Base-by-base conservation (phyloP, 306 rosid genomes). In the Medicago lupulina region DNA sequence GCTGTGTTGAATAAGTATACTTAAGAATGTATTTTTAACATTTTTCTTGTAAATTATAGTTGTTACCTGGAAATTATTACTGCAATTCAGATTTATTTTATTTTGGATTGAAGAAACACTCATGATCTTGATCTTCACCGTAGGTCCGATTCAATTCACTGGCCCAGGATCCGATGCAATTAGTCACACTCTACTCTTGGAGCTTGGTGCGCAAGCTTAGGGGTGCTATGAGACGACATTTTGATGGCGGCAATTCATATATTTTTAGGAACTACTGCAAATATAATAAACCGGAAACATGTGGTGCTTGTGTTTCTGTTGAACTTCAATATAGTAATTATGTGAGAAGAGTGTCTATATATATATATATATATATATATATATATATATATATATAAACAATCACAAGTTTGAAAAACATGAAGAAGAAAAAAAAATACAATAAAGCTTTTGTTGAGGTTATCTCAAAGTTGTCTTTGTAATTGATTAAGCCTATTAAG, bases 131-230 rank as follows among this genome's bases (percentile, higher is more conserved):
- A 14, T 61, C 70, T 74, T 43, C 18, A 46, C 15, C 75, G 74
- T 86, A 92, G 99, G 99, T 78, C 99, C 99, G 34, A 85, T 96
- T 84, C 99, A 96, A 76, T 96, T 96, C 78, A 79, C 74, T 21
- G 99, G 98, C 75, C 96, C 90, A 55, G 84, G 87, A 75, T 83
- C 99, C 2, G 80, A 88, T 76, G 86, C 94, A 67, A 66, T 88
- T 47, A 96, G 87, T 78, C 97, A 86, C 75, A 96, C 99, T 0
- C 79, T 96, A 57, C 92, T 87, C 61, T 76, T 96, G 86, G 99
- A 96, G 87, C 97, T 96, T 50, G 98, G 87, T 65, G 86, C 78
- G 34, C 80, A 79, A 76, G 92, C 87, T n/a, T 86, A 86, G 83
- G 14, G 65, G 13, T n/a, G 28, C 47, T 15, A 28, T 80, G 61